These are phyloP conservation scores for Lanmaoa rubissima DNA, from an alignment of 768 basidiomycete species.

Conservation along the genomic window DNA sequence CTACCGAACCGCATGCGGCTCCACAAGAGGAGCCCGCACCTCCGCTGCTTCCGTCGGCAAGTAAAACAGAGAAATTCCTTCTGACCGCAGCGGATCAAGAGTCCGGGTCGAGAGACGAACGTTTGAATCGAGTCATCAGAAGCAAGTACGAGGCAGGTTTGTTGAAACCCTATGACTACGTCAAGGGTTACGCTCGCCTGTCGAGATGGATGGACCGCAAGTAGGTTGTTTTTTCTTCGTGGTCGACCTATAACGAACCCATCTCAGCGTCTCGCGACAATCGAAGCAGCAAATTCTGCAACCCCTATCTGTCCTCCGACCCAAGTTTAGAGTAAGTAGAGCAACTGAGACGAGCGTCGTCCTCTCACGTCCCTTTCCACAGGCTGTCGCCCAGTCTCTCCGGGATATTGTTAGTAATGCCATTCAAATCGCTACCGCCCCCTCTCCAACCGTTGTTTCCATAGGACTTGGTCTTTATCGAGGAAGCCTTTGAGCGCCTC, in stretches of 20 bases:
- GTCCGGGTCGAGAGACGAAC: conserved; percentile 84
- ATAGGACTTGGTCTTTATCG: conserved; percentile 93
- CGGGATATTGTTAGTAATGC: conserved; percentile 62
- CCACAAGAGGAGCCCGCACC: conserved; percentile 43
- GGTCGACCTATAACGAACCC: background rate
- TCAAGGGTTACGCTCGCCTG: conserved; percentile 89
- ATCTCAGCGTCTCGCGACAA: conserved; percentile 75
- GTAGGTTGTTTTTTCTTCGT: conserved; percentile 39
- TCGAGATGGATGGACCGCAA: conserved; percentile 95
- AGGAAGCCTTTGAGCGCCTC: conserved; percentile 95
- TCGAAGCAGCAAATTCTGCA: conserved; percentile 91
- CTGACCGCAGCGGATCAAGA: conserved; percentile 95
- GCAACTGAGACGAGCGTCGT: background rate
- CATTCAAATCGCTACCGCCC: background rate
- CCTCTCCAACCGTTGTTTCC: background rate
- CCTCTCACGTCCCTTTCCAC: background rate
- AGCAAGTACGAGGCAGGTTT: conserved; percentile 97
- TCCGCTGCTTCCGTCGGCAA: conserved; percentile 65
- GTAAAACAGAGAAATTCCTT: conserved; percentile 84
- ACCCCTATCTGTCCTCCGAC: conserved; percentile 79
- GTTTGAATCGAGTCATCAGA: conserved; percentile 86
- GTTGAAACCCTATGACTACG: conserved; percentile 94
- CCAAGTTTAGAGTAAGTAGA: conserved; percentile 72
- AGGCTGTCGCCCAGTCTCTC: conserved; percentile 83
- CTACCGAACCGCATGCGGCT: conserved; percentile 21